Conservation (phyloP, 139 green algal species). For the Chlamydomonas applanata region DNA sequence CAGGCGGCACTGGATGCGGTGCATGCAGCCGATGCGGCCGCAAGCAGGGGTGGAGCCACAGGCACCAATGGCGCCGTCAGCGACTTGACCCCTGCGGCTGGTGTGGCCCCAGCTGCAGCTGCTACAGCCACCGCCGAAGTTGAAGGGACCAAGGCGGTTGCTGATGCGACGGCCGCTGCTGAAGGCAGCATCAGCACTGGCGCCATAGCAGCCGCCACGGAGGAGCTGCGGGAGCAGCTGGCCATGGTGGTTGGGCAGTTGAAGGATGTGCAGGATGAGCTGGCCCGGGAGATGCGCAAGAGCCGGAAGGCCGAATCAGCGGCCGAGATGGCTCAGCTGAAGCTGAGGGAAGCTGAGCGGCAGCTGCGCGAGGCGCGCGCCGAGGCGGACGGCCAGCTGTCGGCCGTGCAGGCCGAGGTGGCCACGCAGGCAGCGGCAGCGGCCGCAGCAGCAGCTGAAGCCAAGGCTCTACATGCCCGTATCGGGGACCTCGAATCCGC, state of each 20-base stretch:
- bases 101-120: background rate
- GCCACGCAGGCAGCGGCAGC: background rate
- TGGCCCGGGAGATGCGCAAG: background rate
- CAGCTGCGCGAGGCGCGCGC: background rate
- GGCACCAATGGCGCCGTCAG: too few species aligned
- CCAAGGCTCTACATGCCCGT: background rate
- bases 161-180: background rate
- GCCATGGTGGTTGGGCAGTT: background rate
- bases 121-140: background rate
- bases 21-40: too few species aligned
- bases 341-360: background rate
- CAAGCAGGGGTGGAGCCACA: too few species aligned
- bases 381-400: background rate
- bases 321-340: background rate
- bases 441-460: background rate
- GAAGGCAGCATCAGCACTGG: background rate
- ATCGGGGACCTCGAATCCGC: background rate
- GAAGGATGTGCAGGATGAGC: conserved; percentile 15
- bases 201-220: background rate
- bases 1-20: background rate
- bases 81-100: too few species aligned
- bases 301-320: background rate
- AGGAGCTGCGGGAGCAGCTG: conserved; percentile 6
- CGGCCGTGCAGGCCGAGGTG: conserved; percentile 2
- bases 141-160: background rate